Conservation (phyloP, 202 grass and related monocot species). For the Schoenoplectus triqueter region DNA sequence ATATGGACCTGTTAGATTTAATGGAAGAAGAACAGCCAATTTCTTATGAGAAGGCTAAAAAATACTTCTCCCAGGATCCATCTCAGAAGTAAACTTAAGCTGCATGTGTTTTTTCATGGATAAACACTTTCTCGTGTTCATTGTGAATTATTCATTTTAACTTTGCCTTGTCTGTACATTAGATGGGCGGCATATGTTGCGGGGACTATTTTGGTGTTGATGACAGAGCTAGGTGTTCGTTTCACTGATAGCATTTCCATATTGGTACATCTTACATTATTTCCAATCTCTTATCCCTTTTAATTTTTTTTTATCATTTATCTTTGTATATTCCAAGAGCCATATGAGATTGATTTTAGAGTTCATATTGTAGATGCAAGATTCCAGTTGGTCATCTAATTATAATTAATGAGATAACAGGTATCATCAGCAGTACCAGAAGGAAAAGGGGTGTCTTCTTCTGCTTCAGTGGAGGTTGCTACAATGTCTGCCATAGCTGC, state of each 20-base stretch:
- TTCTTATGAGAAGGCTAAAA: constrained; percentile 73
- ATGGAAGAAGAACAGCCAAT: constrained; percentile 82
- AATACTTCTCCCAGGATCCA: constrained; percentile 81
- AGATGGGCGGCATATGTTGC: constrained; percentile 99
- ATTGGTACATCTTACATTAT: constrained; percentile 53
- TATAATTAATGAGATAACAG: constrained; percentile 48
- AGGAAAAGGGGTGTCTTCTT: constrained; percentile 98
- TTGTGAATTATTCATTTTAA: constrained; percentile 15
- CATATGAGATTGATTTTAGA: constrained; percentile 34
- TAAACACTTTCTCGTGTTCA: constrained; percentile 3
- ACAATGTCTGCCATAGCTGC: constrained; percentile 88
- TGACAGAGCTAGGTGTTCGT: constrained; percentile 77
- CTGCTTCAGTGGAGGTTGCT: constrained; percentile 93
- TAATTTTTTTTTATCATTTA: not conserved
- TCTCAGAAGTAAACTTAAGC: constrained; percentile 72
- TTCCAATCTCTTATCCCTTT: not conserved
- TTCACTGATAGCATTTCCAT: constrained; percentile 95
- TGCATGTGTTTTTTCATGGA: constrained; percentile 21
- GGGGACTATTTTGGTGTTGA: constrained; percentile 93
- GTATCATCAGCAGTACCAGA: constrained; percentile 96
- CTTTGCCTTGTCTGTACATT: constrained; percentile 25
- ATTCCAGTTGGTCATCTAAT: not conserved
- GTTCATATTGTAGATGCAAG: not conserved
- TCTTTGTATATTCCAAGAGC: not conserved
- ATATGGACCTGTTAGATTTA: constrained; percentile 94